Base-by-base conservation (phyloP, 768 basidiomycete species). In the Cystofilobasidium bisporidii region DNA sequence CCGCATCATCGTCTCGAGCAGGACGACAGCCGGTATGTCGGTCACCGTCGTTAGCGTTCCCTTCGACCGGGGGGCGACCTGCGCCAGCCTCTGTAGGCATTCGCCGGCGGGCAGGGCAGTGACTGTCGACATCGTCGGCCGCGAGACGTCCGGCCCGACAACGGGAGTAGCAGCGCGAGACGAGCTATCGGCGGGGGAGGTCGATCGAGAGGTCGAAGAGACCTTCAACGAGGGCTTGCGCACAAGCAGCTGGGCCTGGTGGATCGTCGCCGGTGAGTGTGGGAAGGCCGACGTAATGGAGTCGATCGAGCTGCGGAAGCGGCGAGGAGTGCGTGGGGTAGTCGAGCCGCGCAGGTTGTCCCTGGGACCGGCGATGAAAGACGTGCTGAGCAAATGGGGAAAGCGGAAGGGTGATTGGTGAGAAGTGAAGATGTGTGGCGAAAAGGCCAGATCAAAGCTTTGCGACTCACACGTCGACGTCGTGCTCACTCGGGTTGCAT, bases 401-500 rank as follows among this genome's bases (percentile, higher is more conserved):
- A n/a, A n/a, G n/a, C n/a, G n/a, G n/a, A n/a, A n/a, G n/a, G n/a
- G n/a, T n/a, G n/a, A n/a, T n/a, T n/a, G n/a, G n/a, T n/a, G n/a
- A n/a, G n/a, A n/a, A n/a, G n/a, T 6, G 9, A 20, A 9, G 20
- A 32, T 9, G 24, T 32, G 24, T 28, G 11, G 9, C 5, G 18
- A 55, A 9, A 11, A 10, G 6, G 24, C 5, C 24, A 55, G n/a
- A n/a, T n/a, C n/a, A n/a, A n/a, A n/a, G n/a, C n/a, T n/a, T n/a
- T n/a, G 45, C 6, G 53, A 56, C 53, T 28, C 53, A 56, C 53
- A 56, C 28, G 18, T 56, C 53, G 28, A 56, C 53, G 20, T 56
- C 53, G 53, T 14, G 41, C 41, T 15, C 11, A 20, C 41, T 20
- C 15, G n/a, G n/a, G n/a, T n/a, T n/a, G n/a, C n/a, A n/a, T n/a